Percentiles rank a stretch among this genome's conserved stretches.
Conservation (phyloP, 2,329 filamentous ascomycete genomes). For the Dichotomopilus funicola region DNA sequence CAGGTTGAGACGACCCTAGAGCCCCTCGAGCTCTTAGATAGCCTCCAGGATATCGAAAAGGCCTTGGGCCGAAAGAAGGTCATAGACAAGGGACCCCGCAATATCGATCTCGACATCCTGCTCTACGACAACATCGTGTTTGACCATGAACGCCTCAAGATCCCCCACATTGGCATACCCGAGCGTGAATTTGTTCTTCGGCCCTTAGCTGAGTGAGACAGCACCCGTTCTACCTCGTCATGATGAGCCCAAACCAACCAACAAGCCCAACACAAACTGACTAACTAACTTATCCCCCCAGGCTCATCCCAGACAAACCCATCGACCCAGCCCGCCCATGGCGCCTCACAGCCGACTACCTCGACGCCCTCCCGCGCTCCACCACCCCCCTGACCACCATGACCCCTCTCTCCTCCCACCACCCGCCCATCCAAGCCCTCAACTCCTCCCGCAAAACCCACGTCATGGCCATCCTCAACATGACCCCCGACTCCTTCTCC, state of each 20-base stretch:
- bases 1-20: conserved; percentile 74
- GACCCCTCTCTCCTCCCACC: conserved; percentile 45
- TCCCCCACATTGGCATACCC: conserved; percentile 78
- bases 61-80: conserved; percentile 72
- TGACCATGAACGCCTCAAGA: conserved; percentile 63
- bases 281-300: conserved; percentile 25
- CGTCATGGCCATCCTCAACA: conserved; percentile 90
- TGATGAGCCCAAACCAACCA: neutral
- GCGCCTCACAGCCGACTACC: conserved; percentile 54
- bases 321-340: conserved; percentile 49
- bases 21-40: conserved; percentile 69
- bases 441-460: conserved; percentile 57
- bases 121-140: conserved; percentile 66
- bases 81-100: conserved; percentile 88
- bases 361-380: conserved; percentile 50
- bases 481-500: conserved; percentile 95
- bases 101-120: conserved; percentile 90
- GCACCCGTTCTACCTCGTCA: neutral
- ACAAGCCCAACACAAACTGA: neutral
- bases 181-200: conserved; percentile 92
- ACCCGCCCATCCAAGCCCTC: conserved; percentile 53
- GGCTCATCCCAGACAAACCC: conserved; percentile 50
- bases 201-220: conserved; percentile 68
- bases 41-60: conserved; percentile 78
- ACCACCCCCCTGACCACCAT: conserved; percentile 50